Evolutionary conservation across 2,329 filamentous ascomycete genomes (phyloP).

Genomic region (Cadophora malorum): DNA sequence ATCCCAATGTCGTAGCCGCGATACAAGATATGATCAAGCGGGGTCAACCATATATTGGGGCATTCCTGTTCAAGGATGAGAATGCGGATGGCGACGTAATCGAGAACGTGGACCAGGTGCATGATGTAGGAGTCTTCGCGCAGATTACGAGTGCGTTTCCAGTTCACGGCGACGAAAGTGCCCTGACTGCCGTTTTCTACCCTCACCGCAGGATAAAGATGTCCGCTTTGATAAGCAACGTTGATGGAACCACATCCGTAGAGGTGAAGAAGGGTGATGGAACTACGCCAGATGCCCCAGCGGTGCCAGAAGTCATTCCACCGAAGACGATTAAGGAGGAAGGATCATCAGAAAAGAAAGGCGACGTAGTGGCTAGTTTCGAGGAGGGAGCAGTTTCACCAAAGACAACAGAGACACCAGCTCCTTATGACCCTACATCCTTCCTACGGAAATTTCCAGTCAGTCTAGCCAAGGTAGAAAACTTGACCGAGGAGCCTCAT

Average conservation of each 20-base stretch:
- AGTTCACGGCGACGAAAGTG: conserved; percentile 82
- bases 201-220: conserved; percentile 94
- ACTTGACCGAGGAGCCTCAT: conserved; percentile 84
- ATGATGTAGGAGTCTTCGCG: conserved; percentile 96
- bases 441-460: conserved; percentile 92
- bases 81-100: conserved; percentile 94
- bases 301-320: conserved; percentile 65
- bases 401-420: conserved; percentile 55
- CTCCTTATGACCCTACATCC: conserved; percentile 82
- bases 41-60: conserved; percentile 95
- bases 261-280: conserved; percentile 58
- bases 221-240: conserved; percentile 71
- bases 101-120: conserved; percentile 86
- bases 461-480: conserved; percentile 94
- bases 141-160: conserved; percentile 98
- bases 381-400: conserved; percentile 77
- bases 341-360: conserved; percentile 70
- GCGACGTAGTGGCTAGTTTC: conserved; percentile 96
- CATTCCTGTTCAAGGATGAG: conserved; percentile 96
- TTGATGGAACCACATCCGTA: conserved; percentile 57
- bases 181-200: conserved; percentile 91
- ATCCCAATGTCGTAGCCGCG: conserved; percentile 87
- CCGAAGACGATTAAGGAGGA: conserved; percentile 61
- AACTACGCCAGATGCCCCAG: conserved; percentile 48
- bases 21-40: conserved; percentile 97